Percentiles rank a stretch among this genome's conserved stretches.
These are phyloP conservation scores for Eimeria tenella DNA, from an alignment of 169 alveolate genomes.

Conservation along the genomic window DNA sequence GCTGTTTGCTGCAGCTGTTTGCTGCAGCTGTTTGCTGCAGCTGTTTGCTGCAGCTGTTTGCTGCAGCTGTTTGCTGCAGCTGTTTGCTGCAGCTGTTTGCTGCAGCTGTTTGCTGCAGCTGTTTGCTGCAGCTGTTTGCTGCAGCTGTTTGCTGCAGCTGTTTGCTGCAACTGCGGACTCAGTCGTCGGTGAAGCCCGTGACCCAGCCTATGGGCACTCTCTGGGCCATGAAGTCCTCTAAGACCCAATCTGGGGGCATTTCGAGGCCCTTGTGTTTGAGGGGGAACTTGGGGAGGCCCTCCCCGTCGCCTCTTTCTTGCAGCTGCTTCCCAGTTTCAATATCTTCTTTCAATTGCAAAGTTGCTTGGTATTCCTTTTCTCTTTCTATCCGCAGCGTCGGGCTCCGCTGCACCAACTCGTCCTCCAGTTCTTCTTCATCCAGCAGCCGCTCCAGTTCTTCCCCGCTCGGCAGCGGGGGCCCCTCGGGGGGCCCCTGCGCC, in stretches of 20 bases:
- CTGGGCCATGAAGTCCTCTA: slow-evolving; percentile 73
- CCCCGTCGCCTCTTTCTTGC: slow-evolving; percentile 67
- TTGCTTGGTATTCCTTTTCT: slow-evolving; percentile 56
- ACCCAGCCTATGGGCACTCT: slow-evolving; percentile 60
- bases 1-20: too few relatives aligned
- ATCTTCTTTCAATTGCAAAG: slow-evolving; percentile 13
- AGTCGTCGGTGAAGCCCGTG: slow-evolving; percentile 60
- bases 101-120: too few relatives aligned
- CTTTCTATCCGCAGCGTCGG: slow-evolving; percentile 51
- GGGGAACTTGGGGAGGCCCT: slow-evolving; percentile 67
- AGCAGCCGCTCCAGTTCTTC: slow-evolving; percentile 54
- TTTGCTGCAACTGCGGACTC: neutral
- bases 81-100: too few relatives aligned
- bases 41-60: too few relatives aligned
- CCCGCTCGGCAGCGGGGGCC: neutral
- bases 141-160: too few relatives aligned
- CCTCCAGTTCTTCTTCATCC: slow-evolving; percentile 76
- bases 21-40: too few relatives aligned
- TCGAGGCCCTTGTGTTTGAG: slow-evolving; percentile 17
- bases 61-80: too few relatives aligned
- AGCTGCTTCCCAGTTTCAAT: slow-evolving; percentile 32
- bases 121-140: too few relatives aligned
- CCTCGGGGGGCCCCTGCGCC: neutral
- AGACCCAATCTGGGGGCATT: slow-evolving; percentile 74
- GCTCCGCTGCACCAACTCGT: slow-evolving; percentile 57